Evolutionary conservation across 1,284 basidiomycete genomes (phyloP), one percentile per base, ranked within the genome.

Genomic region (Sutorius eximius): DNA sequence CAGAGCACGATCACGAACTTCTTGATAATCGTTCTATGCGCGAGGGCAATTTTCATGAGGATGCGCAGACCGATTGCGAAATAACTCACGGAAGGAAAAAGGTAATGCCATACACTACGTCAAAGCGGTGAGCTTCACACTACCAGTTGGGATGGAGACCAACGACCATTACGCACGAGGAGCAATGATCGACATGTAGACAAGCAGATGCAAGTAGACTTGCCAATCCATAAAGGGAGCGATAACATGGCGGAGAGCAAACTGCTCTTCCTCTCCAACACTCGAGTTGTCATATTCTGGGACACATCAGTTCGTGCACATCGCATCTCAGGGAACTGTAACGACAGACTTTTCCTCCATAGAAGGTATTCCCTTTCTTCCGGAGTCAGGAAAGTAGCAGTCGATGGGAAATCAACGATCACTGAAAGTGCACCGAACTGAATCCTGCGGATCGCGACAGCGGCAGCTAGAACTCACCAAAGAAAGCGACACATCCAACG

Each of bases 221-320:
- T 90, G 86, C 87, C 87, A 89, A 61, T 88, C 86, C 1, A 61
- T 62, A 22, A 88, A 61, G 0, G 83, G 83, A 24, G 78, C 73
- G 65, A 73, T 68, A 27, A 89, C 61, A 62, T 87, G 82, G 3
- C 79, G 71, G 52, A 75, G 55, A 15, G 77, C 74, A 58, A 86
- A 86, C 37, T 75, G 72, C 53, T 87, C 84, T 55, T 84, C 85
- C 63, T 88, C 86, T 1, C 83, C 85, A 0, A 85, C 84, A 3
- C 77, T 78, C 0, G 83, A 85, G 58, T 82, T 83, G 62, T 86
- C 84, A 53, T 82, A 84, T 63, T 55, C 67, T 70, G 40, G n/a
- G 1, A 48, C 4, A 13, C 24, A 8, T 57, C 11, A 50, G 42
- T 43, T 15, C 11, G 49, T 24, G 5, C 6, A 5, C 13, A 2